Percentiles rank a stretch among this genome's conserved stretches.
These are phyloP conservation scores for Nitzschia sp. DNA, from an alignment of 108 stramenopile genomes.

Conservation along the genomic window DNA sequence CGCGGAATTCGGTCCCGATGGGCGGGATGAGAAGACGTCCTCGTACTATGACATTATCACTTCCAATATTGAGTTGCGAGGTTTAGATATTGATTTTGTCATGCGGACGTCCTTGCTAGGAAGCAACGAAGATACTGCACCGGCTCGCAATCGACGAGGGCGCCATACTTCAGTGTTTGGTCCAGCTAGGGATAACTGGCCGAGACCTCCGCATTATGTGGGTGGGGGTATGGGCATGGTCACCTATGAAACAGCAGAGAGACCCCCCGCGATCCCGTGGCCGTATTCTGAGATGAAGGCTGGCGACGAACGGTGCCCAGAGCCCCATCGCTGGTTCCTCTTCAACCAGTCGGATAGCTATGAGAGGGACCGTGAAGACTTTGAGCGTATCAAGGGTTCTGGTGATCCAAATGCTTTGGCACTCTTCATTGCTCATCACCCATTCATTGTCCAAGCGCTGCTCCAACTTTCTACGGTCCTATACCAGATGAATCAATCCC, in stretches of 20 bases:
- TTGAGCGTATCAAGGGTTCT: conserved; percentile 32
- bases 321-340: conserved; percentile 48
- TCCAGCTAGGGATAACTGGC: conserved; percentile 49
- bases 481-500: conserved; percentile 68
- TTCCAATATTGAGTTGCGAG: conserved; percentile 39
- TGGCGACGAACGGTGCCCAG: conserved; percentile 23
- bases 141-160: conserved; percentile 19
- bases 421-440: conserved; percentile 79
- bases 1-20: not conserved
- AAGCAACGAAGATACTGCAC: conserved; percentile 14
- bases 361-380: conserved; percentile 41
- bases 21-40: not conserved
- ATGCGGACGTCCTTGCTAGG: conserved; percentile 55
- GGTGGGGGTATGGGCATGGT: conserved; percentile 77
- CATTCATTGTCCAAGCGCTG: conserved; percentile 63
- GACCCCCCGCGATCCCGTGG: conserved; percentile 50
- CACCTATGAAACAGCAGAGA: conserved; percentile 35
- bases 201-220: conserved; percentile 67
- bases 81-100: conserved; percentile 62
- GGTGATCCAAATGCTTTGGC: conserved; percentile 77
- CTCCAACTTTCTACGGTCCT: conserved; percentile 68
- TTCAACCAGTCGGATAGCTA: conserved; percentile 72
- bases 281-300: conserved; percentile 55
- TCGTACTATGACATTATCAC: conserved; percentile 14
- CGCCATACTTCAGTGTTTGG: conserved; percentile 65